Conservation (phyloP, 2,329 filamentous ascomycete species). For the Didymella pinodella region DNA sequence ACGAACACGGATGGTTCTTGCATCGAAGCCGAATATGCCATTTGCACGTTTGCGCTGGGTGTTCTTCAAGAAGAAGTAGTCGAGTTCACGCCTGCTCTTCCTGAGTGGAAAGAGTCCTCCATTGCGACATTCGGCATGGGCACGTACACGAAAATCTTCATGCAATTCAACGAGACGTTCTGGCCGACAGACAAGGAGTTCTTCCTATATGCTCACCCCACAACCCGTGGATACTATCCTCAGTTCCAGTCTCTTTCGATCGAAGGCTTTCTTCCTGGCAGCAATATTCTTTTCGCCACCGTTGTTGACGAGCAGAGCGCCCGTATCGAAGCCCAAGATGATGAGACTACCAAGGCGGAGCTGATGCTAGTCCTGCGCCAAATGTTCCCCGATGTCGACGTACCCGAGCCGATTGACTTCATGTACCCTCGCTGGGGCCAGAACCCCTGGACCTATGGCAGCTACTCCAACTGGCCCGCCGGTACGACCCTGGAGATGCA, state of each 20-base stretch:
- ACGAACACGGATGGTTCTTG: constrained; percentile 63
- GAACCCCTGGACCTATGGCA: constrained; percentile 63
- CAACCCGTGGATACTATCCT: constrained; percentile 62
- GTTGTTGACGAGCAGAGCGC: constrained; percentile 66
- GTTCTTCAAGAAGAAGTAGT: constrained; percentile 70
- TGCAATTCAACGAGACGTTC: constrained; percentile 72
- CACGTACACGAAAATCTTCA: constrained; percentile 77
- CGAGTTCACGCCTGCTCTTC: constrained; percentile 65
- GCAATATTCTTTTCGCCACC: constrained; percentile 72
- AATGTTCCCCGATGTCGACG: constrained; percentile 66
- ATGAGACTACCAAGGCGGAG: constrained; percentile 65
- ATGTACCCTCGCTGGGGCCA: constrained; percentile 67
- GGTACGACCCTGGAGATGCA: constrained; percentile 70
- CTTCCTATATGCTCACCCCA: constrained; percentile 61
- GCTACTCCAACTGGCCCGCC: constrained; percentile 73
- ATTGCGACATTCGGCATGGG: constrained; percentile 73
- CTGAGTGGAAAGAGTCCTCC: constrained; percentile 69
- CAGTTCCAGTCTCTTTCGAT: constrained; percentile 70
- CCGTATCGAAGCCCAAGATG: constrained; percentile 65
- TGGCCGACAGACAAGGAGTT: constrained; percentile 66
- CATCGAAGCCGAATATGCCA: constrained; percentile 67
- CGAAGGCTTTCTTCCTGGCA: constrained; percentile 66
- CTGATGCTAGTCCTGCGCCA: constrained; percentile 64
- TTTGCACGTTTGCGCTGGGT: constrained; percentile 73
- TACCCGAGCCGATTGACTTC: constrained; percentile 69